Evolutionary conservation across 345 rosid species (phyloP).

Genomic region (Eucalyptus erythrocorys): DNA sequence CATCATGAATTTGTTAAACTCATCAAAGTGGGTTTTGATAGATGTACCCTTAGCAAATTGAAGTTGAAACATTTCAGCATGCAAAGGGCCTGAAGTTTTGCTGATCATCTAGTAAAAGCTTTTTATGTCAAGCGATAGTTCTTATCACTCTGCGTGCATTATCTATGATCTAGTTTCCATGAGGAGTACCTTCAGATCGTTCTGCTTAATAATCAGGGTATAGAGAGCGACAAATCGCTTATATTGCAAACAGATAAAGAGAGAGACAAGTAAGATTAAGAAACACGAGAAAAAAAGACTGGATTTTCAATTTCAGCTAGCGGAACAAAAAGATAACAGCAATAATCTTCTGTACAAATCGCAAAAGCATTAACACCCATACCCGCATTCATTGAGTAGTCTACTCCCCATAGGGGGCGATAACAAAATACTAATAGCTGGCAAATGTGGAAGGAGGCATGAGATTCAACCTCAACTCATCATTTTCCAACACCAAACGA

Average conservation of each 20-base stretch:
- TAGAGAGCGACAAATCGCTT: background rate
- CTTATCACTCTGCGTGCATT: background rate
- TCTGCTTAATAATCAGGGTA: background rate
- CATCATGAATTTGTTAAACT: background rate
- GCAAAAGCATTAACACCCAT: background rate
- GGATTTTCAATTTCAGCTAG: background rate
- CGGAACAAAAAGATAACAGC: background rate
- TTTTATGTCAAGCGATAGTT: background rate
- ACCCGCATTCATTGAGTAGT: background rate
- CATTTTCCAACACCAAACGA: conserved; percentile 65
- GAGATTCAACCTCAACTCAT: conserved; percentile 74
- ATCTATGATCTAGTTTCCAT: background rate
- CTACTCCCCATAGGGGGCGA: background rate
- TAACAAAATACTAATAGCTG: conserved; percentile 12
- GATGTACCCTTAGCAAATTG: background rate
- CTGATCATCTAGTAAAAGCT: background rate
- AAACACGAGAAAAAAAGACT: background rate
- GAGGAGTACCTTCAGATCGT: background rate
- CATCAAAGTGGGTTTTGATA: background rate
- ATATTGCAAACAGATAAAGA: background rate
- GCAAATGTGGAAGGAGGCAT: conserved; percentile 47
- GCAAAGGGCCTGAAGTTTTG: background rate
- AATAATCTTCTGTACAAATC: background rate
- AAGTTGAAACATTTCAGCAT: background rate
- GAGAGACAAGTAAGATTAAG: background rate